These are phyloP conservation scores for Anisodus acutangulus DNA, from an alignment of 257 asterid species.

Conservation along the genomic window DNA sequence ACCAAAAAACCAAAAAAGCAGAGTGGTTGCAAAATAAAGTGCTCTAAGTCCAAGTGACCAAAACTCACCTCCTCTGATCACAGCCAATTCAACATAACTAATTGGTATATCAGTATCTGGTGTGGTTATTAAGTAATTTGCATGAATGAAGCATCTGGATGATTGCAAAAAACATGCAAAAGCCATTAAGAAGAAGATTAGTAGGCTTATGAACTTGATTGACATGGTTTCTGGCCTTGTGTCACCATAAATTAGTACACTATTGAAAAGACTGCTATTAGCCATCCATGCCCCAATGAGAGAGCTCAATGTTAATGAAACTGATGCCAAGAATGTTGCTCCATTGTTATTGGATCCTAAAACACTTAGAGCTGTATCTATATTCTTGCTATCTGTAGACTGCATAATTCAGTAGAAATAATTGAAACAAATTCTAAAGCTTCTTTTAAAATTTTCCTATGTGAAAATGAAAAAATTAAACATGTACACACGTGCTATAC, in stretches of 20 bases:
- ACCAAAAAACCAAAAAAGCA: conserved; percentile 61
- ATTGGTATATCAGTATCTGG: conserved; percentile 55
- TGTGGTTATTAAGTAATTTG: conserved; percentile 54
- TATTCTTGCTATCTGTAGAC: background rate
- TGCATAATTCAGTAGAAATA: background rate
- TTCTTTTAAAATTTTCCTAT: background rate
- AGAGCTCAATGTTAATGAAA: conserved; percentile 55
- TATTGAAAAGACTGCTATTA: conserved; percentile 36
- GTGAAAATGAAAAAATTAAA: background rate
- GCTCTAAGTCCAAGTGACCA: conserved; percentile 60
- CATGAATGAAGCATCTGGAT: conserved; percentile 48
- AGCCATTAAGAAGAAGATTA: conserved; percentile 50
- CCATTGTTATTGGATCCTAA: conserved; percentile 31
- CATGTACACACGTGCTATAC: background rate
- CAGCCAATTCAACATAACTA: conserved; percentile 43
- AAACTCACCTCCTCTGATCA: conserved; percentile 53
- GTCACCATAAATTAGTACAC: conserved; percentile 49
- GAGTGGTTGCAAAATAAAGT: conserved; percentile 55
- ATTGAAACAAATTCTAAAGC: background rate
- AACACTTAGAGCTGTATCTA: conserved; percentile 36
- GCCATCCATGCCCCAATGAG: conserved; percentile 62
- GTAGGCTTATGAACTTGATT: conserved; percentile 45
- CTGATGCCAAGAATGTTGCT: conserved; percentile 53
- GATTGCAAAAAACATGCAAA: conserved; percentile 54
- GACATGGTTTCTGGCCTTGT: conserved; percentile 39